phyloP scores from a whole-genome alignment of 1,284 basidiomycete species.

The Testicularia cyperi region DNA sequence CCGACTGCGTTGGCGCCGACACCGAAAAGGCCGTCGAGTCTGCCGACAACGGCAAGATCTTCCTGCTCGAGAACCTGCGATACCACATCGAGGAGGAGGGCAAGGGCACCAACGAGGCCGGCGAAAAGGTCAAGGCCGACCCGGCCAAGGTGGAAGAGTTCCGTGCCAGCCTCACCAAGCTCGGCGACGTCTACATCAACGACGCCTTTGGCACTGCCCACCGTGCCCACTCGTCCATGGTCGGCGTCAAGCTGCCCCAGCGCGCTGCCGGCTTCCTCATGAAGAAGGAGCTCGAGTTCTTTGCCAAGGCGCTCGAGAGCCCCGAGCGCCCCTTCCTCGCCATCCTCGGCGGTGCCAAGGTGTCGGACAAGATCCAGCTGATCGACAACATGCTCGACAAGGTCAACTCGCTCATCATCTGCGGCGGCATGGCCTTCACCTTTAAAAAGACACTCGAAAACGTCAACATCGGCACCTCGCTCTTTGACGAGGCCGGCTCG shows the following conservation, averaged over 20 bases:
- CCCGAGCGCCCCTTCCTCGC: constrained; percentile 96
- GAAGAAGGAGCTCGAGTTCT: constrained; percentile 99
- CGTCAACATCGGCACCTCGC: constrained; percentile 85
- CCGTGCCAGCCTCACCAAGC: constrained; percentile 80
- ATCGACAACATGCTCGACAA: constrained; percentile 99
- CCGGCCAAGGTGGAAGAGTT: constrained; percentile 78
- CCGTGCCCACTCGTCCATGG: constrained; percentile 97
- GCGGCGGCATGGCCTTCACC: constrained; percentile 98
- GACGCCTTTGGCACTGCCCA: constrained; percentile 99
- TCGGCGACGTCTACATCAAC: constrained; percentile 97
- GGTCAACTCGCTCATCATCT: constrained; percentile 94
- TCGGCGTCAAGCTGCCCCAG: constrained; percentile 89
- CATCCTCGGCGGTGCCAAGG: constrained; percentile 97
- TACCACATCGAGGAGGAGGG: constrained; percentile 99
- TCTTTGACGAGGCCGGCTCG: constrained; percentile 87
- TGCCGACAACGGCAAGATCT: constrained; percentile 75
- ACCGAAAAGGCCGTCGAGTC: constrained; percentile 74
- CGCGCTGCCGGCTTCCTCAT: constrained; percentile 93
- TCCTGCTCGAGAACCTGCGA: constrained; percentile 94
- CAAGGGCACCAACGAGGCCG: constrained; percentile 85
- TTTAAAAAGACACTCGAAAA: constrained; percentile 93
- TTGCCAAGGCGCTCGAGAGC: constrained; percentile 92
- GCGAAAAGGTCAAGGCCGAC: constrained; percentile 90
- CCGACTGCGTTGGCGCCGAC: constrained; percentile 82
- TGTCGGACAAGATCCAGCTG: constrained; percentile 97